Percentiles rank a stretch among this genome's conserved stretches.
Conservation (phyloP, 768 basidiomycete species). For the Russula virescens region DNA sequence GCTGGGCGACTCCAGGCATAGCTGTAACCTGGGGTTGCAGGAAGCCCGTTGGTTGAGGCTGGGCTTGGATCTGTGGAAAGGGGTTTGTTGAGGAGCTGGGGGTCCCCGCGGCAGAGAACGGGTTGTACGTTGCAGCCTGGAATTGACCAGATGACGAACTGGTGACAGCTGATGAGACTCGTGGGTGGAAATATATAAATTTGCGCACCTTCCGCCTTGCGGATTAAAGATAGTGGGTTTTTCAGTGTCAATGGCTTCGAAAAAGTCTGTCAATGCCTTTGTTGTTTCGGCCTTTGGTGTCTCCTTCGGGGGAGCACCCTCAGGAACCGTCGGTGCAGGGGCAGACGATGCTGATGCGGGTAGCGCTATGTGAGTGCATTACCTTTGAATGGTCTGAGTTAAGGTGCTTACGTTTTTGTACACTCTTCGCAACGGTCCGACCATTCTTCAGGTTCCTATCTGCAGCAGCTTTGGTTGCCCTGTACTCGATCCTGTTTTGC, state of each 20-base stretch:
- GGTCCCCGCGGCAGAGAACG: slow-evolving; percentile 62
- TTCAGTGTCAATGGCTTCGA: slow-evolving; percentile 78
- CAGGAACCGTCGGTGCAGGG: slow-evolving; percentile 27
- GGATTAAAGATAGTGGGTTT: slow-evolving; percentile 69
- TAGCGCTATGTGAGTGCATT: neutral
- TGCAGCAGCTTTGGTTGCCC: slow-evolving; percentile 62
- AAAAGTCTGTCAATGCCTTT: slow-evolving; percentile 75
- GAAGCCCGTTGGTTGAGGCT: slow-evolving; percentile 48
- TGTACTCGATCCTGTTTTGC: slow-evolving; percentile 90
- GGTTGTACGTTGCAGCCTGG: slow-evolving; percentile 62
- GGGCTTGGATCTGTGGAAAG: slow-evolving; percentile 31
- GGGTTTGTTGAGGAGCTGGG: slow-evolving; percentile 47
- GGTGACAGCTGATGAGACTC: slow-evolving; percentile 6
- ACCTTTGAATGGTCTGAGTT: neutral
- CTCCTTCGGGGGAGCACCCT: slow-evolving; percentile 28
- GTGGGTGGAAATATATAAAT: neutral
- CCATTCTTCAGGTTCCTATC: slow-evolving; percentile 38
- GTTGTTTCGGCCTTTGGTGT: slow-evolving; percentile 33
- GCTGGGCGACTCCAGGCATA: slow-evolving; percentile 14
- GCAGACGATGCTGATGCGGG: slow-evolving; percentile 25
- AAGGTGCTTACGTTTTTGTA: slow-evolving; percentile 31
- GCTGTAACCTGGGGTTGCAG: slow-evolving; percentile 28
- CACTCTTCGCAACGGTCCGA: slow-evolving; percentile 21
- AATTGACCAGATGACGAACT: slow-evolving; percentile 48
- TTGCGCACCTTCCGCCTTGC: slow-evolving; percentile 48